Evolutionary conservation across 768 basidiomycete species (phyloP), one percentile per base, ranked within the genome.

Genomic region (Tephrocybe sp.): DNA sequence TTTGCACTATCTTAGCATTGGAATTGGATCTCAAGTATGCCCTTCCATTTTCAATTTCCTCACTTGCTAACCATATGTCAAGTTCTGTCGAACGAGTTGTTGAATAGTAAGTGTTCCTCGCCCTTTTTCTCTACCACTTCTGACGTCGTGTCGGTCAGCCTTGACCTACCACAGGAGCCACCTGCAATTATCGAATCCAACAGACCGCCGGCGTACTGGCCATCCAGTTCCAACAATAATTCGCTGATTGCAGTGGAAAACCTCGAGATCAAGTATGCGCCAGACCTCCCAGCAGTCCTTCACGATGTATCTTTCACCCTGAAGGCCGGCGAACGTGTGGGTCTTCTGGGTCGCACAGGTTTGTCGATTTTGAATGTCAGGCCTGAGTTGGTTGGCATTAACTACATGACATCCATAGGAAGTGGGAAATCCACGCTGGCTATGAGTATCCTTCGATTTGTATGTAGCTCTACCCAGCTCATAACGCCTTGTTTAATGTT

Each of bases 181-280:
- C 84, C 90, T 2, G 76, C 85, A 0, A 62, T 87, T 51, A 86
- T 93, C 43, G 86, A 92, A 57, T 77, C 78, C 0, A 80, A 78
- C 50, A 81, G 90, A 6, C 86, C 85, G 1, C 94, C 94, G 0
- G 94, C 93, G 0, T 94, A 94, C 62, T 97, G 94, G 94, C 94
- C 94, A 0, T 92, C 92, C 0, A 83, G 77, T 51, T 74, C 84
- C 15, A 78, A 75, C 43, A 71, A 78, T 7, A 73, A 83, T 24
- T 63, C 75, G 3, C 71, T 95, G 21, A 61, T 97, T 25, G 67
- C 69, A 1, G 88, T 90, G 0, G 85, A 93, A 58, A 79, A 93
- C 55, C 71, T 96, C 23, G 82, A 81, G 15, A 72, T 95, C 65
- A 90, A 85, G 66, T 95, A 95, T 65, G 82, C 90, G 0, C 86